phyloP scores from a whole-genome alignment of 2,329 filamentous ascomycete species.

The Xylariales sp. region DNA sequence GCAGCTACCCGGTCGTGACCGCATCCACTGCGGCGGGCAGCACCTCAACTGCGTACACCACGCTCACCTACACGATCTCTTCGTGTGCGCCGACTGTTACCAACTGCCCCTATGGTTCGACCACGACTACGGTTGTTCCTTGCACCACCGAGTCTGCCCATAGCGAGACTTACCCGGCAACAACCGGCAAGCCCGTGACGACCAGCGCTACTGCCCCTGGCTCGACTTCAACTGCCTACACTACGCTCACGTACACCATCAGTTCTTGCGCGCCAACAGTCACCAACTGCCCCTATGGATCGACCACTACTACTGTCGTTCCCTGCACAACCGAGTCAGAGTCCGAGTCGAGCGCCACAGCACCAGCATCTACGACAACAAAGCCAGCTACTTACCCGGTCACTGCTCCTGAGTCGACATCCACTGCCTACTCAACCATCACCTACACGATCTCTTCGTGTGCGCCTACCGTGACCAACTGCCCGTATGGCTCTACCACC shows the following conservation, averaged over 20 bases:
- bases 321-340: neutral
- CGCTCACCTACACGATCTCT: slow-evolving; percentile 27
- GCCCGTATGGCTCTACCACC: slow-evolving; percentile 17
- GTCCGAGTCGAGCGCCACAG: no score
- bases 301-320: slow-evolving; percentile 19
- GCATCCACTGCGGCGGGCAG: slow-evolving; percentile 11
- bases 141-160: neutral
- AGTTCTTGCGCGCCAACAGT: slow-evolving; percentile 26
- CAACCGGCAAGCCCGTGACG: no score
- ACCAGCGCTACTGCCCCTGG: no score
- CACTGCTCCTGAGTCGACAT: no score
- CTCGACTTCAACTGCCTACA: slow-evolving; percentile 25
- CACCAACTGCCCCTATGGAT: slow-evolving; percentile 23
- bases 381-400: no score
- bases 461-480: slow-evolving; percentile 23
- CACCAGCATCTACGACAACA: no score
- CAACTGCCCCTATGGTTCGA: slow-evolving; percentile 22
- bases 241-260: slow-evolving; percentile 26
- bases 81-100: slow-evolving; percentile 24
- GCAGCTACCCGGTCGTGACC: neutral
- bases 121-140: slow-evolving; percentile 18
- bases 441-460: neutral
- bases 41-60: slow-evolving; percentile 23
- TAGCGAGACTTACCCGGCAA: neutral
- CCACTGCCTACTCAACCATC: slow-evolving; percentile 12